A percentile compares a stretch with the other conserved stretches of the same genome.
phyloP scores from a whole-genome alignment of 805 yeast species.

The Candida sithepensis region DNA sequence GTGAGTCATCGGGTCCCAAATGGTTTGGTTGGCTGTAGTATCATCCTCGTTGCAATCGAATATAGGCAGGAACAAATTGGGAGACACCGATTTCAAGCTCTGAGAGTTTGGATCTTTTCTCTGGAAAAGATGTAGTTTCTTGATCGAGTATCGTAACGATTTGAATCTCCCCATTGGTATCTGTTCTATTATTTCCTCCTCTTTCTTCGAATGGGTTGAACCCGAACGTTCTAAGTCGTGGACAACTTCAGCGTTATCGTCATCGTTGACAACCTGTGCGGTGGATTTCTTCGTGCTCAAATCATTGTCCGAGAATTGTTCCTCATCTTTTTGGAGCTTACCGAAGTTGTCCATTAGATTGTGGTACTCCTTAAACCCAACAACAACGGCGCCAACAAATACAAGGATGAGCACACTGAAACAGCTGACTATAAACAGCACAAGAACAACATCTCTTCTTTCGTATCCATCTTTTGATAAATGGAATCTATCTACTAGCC shows the following conservation, averaged over 20 bases:
- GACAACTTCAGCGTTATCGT: too few species aligned
- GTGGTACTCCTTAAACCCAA: conserved; percentile 16
- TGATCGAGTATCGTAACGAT: not conserved
- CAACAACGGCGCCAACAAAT: conserved; percentile 14
- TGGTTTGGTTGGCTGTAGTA: conserved; percentile 1
- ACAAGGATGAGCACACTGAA: conserved; percentile 12
- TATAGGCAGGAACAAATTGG: not conserved
- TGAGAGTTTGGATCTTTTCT: not conserved
- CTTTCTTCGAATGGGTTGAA: too few species aligned
- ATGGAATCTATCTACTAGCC: too few species aligned
- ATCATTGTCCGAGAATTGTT: not conserved
- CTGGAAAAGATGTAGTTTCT: not conserved
- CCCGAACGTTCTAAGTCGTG: too few species aligned
- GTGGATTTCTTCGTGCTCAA: too few species aligned
- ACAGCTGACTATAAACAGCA: conserved; percentile 11
- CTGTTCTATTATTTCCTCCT: not conserved
- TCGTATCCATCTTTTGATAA: conserved; percentile 3
- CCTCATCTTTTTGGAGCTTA: not conserved
- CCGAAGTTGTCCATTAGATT: not conserved
- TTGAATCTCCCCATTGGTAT: not conserved
- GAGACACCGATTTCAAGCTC: not conserved
- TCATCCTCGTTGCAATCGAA: not conserved
- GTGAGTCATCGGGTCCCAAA: conserved; percentile 13
- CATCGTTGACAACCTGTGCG: too few species aligned
- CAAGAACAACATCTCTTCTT: conserved; percentile 13